Conservation (phyloP, 352 stramenopile species). For the Phytophthora pseudosyringae region DNA sequence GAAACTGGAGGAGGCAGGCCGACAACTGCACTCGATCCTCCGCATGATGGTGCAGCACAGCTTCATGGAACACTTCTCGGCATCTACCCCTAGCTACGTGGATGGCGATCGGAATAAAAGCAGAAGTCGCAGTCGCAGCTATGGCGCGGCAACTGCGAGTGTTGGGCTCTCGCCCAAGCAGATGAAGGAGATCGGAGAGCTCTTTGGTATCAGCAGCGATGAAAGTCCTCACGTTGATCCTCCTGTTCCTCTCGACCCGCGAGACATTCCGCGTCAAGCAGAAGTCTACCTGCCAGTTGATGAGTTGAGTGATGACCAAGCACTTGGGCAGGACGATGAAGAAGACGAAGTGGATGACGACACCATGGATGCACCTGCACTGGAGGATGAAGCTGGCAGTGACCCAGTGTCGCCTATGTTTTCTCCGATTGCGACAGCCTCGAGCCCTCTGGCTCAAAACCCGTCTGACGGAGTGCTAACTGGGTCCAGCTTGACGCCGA, state of each 20-base stretch:
- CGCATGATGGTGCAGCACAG: conserved; percentile 72
- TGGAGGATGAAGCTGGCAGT: conserved; percentile 12
- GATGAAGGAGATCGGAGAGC: conserved; percentile 55
- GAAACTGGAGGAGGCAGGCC: conserved; percentile 65
- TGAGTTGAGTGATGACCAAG: conserved; percentile 37
- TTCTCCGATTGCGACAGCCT: conserved; percentile 21
- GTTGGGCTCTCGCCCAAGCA: conserved; percentile 49
- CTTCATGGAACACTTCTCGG: conserved; percentile 69
- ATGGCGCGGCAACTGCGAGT: conserved; percentile 20
- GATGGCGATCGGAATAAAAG: conserved; percentile 34
- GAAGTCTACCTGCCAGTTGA: conserved; percentile 40
- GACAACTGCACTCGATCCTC: conserved; percentile 64
- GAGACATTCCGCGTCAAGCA: conserved; percentile 40
- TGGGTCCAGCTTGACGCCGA: conserved; percentile 18
- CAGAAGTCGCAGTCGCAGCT: conserved; percentile 33
- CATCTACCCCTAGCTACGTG: conserved; percentile 18
- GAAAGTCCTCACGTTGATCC: conserved; percentile 20
- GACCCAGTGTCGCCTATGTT: conserved; percentile 32
- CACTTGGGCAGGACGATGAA: conserved; percentile 22
- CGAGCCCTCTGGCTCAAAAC: conserved; percentile 6
- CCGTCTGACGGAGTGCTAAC: conserved; percentile 5
- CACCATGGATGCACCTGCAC: background rate
- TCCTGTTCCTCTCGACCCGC: conserved; percentile 20
- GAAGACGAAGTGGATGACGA: conserved; percentile 21
- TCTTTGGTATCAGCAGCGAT: conserved; percentile 53